Evolutionary conservation across 164 flowering plant genomes (phyloP).

Genomic region (Stephania yunnanensis): DNA sequence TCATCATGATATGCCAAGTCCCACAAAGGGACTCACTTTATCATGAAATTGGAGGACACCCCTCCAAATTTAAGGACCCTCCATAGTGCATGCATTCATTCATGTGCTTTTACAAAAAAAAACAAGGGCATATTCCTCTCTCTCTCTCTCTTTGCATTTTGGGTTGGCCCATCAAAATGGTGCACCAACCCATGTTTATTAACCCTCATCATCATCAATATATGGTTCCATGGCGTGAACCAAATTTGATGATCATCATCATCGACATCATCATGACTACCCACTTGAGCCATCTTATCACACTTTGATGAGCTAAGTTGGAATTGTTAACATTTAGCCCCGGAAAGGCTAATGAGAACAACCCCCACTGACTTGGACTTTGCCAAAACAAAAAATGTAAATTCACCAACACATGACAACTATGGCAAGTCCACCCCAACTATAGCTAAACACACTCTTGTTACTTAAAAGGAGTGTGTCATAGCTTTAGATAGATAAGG

Average conservation of each 20-base stretch:
- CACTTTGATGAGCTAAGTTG: constrained; percentile 21
- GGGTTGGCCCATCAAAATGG: constrained; percentile 11
- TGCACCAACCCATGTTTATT: not conserved
- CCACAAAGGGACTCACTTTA: constrained; percentile 41
- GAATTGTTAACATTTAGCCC: constrained; percentile 24
- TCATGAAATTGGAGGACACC: constrained; percentile 20
- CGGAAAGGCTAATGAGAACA: constrained; percentile 25
- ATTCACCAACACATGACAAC: constrained; percentile 18
- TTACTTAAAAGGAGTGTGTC: constrained; percentile 26
- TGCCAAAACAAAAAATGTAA: constrained; percentile 27
- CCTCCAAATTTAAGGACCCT: constrained; percentile 8
- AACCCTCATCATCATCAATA: not conserved
- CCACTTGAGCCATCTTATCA: constrained; percentile 23
- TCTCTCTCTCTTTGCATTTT: not conserved
- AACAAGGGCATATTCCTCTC: constrained; percentile 1
- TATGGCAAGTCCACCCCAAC: constrained; percentile 16
- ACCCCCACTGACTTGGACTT: constrained; percentile 18
- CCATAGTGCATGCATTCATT: constrained; percentile 26
- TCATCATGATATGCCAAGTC: constrained; percentile 17
- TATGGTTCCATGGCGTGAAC: constrained; percentile 23
- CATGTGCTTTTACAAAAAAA: constrained; percentile 1
- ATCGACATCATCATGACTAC: constrained; percentile 4
- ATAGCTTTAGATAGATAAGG: constrained; percentile 13
- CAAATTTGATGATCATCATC: constrained; percentile 18
- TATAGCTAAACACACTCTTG: constrained; percentile 20